Evolutionary conservation across 2,329 filamentous ascomycete species (phyloP), one percentile per base, ranked within the genome.

Genomic region (Scedosporium aurantiacum): DNA sequence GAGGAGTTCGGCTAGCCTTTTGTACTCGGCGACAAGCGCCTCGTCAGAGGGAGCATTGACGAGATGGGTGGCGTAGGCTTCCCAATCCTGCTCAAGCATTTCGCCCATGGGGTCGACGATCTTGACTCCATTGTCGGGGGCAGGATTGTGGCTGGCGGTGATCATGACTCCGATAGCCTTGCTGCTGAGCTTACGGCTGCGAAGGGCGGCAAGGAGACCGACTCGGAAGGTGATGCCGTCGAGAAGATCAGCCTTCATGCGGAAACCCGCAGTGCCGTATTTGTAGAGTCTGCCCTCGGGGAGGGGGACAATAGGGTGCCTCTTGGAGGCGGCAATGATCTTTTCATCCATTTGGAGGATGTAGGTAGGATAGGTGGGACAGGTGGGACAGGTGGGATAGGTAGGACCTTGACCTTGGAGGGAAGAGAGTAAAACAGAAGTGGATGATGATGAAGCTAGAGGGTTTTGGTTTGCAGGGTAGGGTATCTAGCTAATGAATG

Each of bases 121-220:
- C 82, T 96, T 96, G 73, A 96, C 88, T 59, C 91, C 91, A 74
- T 96, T 96, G 76, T 96, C 91, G 68, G 85, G 82, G 40, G 91
- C 88, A 18, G 90, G 90, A 76, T 96, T 96, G 80, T 96, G 91
- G 70, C 90, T 95, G 64, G 91, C 91, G 50, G 91, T 96, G 73
- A 96, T 89, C 91, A 96, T 96, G 67, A 99, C 88, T 70, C 94
- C 94, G 70, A 99, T 96, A 68, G 90, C 88, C 78, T 95, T 90
- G 66, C 91, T 88, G 72, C 88, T 87, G 68, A 95, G 84, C 76
- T 94, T 95, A 72, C 91, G 89, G 66, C 91, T 97, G 65, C 94
- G 88, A 59, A 97, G 82, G 62, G 89, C 86, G 37, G 94, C 90
- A 62, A 97, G 84, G 64, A 99, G 83, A 59, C 93, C 94, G 66